Conservation (phyloP, 2,329 filamentous ascomycete species). For the Colletotrichum lupini region DNA sequence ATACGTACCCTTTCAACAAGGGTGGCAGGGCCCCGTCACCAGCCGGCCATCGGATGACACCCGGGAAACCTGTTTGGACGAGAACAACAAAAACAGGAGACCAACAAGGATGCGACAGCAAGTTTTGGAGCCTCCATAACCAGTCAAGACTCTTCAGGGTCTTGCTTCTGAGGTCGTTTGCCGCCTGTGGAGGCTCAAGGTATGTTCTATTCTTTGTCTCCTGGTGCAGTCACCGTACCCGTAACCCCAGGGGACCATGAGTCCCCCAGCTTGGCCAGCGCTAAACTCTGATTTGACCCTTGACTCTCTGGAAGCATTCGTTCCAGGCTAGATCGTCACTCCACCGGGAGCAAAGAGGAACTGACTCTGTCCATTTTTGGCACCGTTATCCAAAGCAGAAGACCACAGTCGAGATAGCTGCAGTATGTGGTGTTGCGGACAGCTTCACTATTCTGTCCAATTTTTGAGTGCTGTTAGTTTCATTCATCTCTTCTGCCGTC, state of each 20-base stretch:
- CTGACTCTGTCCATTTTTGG: constrained; percentile 4
- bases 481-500: neutral
- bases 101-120: constrained; percentile 16
- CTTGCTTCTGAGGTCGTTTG: constrained; percentile 12
- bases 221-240: too few species aligned
- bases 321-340: constrained; percentile 1
- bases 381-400: neutral
- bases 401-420: neutral
- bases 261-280: neutral
- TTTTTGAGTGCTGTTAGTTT: too few species aligned
- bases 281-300: neutral
- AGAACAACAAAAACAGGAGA: neutral
- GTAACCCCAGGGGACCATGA: neutral
- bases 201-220: neutral
- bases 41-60: constrained; percentile 25
- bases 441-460: neutral
- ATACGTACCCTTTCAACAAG: neutral
- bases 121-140: constrained; percentile 17
- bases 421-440: neutral
- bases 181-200: constrained; percentile 4
- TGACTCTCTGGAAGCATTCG: neutral
- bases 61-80: constrained; percentile 26
- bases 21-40: neutral
- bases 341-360: neutral
- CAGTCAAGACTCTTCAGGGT: constrained; percentile 31